Percentiles rank a stretch among this genome's conserved stretches.
Evolutionary conservation across 23 red algal genomes (phyloP).

Genomic region (Cyanidiococcus yangmingshanensis): DNA sequence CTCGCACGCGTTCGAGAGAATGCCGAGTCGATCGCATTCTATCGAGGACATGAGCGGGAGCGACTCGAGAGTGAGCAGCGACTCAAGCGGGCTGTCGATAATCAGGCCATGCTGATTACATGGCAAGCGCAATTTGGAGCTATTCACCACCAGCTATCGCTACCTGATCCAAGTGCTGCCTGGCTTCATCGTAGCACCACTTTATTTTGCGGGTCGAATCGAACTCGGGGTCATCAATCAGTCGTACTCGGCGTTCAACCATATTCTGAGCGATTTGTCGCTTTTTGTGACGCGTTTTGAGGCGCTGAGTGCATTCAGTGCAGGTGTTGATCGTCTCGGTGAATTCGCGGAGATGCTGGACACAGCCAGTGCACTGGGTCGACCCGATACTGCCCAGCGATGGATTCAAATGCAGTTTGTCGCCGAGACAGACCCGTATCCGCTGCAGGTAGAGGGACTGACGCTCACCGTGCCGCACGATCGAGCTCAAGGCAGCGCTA

Average conservation of each 20-base stretch:
- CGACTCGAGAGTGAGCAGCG: constrained; percentile 26
- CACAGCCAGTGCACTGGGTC: background rate
- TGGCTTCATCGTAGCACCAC: constrained; percentile 60
- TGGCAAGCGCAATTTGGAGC: constrained; percentile 61
- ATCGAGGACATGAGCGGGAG: constrained; percentile 63
- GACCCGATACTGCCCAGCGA: background rate
- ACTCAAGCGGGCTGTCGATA: constrained; percentile 56
- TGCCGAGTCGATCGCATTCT: constrained; percentile 85
- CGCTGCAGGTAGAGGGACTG: background rate
- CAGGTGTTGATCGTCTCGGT: constrained; percentile 62
- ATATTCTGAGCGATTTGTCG: constrained; percentile 63
- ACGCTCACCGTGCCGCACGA: background rate
- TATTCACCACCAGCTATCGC: constrained; percentile 59
- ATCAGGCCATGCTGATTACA: constrained; percentile 42
- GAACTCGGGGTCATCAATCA: constrained; percentile 68
- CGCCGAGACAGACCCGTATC: background rate
- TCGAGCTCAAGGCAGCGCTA: background rate
- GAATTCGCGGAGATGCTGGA: constrained; percentile 73
- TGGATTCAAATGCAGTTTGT: constrained; percentile 5
- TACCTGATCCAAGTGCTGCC: constrained; percentile 89
- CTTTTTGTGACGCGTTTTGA: constrained; percentile 86
- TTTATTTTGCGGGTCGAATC: constrained; percentile 69
- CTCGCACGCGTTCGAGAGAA: constrained; percentile 86
- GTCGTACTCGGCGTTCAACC: constrained; percentile 75
- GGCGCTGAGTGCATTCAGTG: constrained; percentile 67